Evolutionary conservation across 768 basidiomycete genomes (phyloP).

Genomic region (Lactarius indigo): DNA sequence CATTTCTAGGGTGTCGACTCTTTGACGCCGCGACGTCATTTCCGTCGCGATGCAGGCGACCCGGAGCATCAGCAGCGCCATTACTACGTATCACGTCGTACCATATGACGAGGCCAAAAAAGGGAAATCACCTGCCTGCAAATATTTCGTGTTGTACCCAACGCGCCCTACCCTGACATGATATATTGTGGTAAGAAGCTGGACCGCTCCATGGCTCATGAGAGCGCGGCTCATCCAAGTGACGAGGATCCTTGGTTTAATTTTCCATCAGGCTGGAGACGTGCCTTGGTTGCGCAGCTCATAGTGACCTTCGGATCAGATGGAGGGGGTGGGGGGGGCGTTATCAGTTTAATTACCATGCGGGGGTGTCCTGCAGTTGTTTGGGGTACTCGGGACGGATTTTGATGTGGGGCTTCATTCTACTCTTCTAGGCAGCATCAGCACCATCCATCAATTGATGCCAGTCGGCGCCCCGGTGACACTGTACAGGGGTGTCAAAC

Average conservation of each 20-base stretch:
- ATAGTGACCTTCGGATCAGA: background rate
- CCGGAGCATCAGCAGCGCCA: background rate
- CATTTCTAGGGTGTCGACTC: background rate
- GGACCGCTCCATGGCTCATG: too few species aligned
- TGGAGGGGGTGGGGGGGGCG: background rate
- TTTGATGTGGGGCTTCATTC: constrained; percentile 12
- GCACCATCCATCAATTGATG: background rate
- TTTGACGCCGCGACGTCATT: background rate
- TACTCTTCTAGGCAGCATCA: background rate
- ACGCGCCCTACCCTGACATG: too few species aligned
- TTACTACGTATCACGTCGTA: background rate
- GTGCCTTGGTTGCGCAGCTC: background rate
- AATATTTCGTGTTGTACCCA: too few species aligned
- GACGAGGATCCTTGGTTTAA: background rate
- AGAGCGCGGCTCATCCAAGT: too few species aligned
- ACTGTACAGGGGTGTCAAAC: background rate
- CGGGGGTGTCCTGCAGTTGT: background rate
- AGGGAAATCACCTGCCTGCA: background rate
- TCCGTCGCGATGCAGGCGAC: background rate
- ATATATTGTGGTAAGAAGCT: too few species aligned
- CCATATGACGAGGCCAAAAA: background rate
- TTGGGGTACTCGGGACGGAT: constrained; percentile 6
- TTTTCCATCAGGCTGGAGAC: background rate
- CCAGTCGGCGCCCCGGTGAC: background rate
- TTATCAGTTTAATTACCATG: background rate